Evolutionary conservation across 192 early-diverging fungal genomes (phyloP).

Genomic region (Rhizophagus clarus): DNA sequence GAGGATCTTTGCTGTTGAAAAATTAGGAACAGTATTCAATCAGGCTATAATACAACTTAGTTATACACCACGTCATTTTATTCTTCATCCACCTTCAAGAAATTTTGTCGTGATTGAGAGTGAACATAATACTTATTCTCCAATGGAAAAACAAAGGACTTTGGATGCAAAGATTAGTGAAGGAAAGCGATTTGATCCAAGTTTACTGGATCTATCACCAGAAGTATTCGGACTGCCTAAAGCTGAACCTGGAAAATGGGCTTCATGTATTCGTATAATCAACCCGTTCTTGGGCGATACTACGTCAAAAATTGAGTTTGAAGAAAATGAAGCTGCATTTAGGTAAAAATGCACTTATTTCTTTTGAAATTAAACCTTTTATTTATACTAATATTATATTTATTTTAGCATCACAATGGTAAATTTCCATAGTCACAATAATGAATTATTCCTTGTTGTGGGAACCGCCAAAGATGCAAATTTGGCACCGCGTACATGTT

Average conservation of each 20-base stretch:
- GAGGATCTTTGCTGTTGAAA: slow-evolving; percentile 82
- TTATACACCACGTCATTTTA: slow-evolving; percentile 87
- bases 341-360: slow-evolving; percentile 30
- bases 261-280: slow-evolving; percentile 80
- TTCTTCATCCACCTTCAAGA: slow-evolving; percentile 69
- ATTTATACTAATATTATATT: not conserved
- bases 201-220: slow-evolving; percentile 62
- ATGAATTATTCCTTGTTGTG: slow-evolving; percentile 76
- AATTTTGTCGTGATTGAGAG: slow-evolving; percentile 90
- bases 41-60: slow-evolving; percentile 80
- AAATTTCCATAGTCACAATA: slow-evolving; percentile 55
- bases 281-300: slow-evolving; percentile 79
- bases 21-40: slow-evolving; percentile 81
- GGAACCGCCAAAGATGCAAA: slow-evolving; percentile 77
- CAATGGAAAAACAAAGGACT: slow-evolving; percentile 60
- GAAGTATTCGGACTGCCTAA: slow-evolving; percentile 80
- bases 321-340: slow-evolving; percentile 85
- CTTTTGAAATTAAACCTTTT: not conserved
- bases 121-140: slow-evolving; percentile 77
- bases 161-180: slow-evolving; percentile 56
- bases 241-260: slow-evolving; percentile 77
- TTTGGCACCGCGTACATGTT: slow-evolving; percentile 67
- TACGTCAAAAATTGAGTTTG: slow-evolving; percentile 69
- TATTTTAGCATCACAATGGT: slow-evolving; percentile 56
- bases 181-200: slow-evolving; percentile 56